Evolutionary conservation across 192 early-diverging fungal genomes (phyloP), one percentile per base, ranked within the genome.

Genomic region (Thamnidium elegans): DNA sequence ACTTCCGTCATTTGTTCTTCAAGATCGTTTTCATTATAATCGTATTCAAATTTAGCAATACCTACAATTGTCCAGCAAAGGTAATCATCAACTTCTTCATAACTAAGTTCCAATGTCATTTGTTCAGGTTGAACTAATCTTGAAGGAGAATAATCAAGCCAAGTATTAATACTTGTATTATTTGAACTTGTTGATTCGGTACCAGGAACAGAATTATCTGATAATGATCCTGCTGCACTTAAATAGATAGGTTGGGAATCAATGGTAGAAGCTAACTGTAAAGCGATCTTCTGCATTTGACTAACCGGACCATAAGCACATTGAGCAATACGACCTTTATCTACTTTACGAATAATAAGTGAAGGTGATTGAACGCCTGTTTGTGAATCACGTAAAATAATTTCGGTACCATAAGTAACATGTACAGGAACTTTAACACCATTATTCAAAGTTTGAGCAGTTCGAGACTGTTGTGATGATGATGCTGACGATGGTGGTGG

Each of bases 1-100:
- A 36, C 13, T 50, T 32, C 14, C 19, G 36, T 56, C 34, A 39
- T 30, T 34, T 56, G 30, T 26, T 59, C 58, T 7, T 59, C 58
- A 13, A 44, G 17, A 8, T 59, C 58, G 15, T 59, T 45, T 15
- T 59, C 58, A 45, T 43, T 43, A 26, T 59, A 59, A 13, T 59
- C 62, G 20, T 70, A 70, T 70, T 70, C 68, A 67, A 76, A 87
- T 60, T 78, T 82, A 54, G 86, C 79, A 66, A 92, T 89, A 43
- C 88, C 87, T 55, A 92, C 90, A 54, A 92, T 90, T 3, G 90
- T 92, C 90, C 90, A 92, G 79, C 90, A 92, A 51, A 92, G 76
- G 66, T 86, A 88, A 63, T 92, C 90, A 70, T 90, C 89, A 13
- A 89, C 78, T 66, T 79, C 79, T 58, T 78, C 72, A 34, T 70